Evolutionary conservation across 768 basidiomycete species (phyloP).

Genomic region (Lepiota subincarnata): DNA sequence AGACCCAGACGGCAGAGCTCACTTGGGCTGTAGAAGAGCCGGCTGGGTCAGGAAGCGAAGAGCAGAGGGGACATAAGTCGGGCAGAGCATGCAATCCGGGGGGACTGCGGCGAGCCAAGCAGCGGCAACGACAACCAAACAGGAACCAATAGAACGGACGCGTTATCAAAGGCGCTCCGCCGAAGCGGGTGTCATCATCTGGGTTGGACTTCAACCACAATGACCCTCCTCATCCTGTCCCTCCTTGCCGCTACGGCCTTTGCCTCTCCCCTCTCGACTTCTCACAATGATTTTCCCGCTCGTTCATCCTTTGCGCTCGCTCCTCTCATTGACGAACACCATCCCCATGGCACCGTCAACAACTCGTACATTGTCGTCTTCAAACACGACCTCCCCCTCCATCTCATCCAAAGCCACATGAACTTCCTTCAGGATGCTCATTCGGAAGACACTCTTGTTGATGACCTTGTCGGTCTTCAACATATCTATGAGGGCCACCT

Average conservation of each 20-base stretch:
- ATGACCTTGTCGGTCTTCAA: conserved; percentile 48
- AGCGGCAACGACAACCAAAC: conserved; percentile 22
- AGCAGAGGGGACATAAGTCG: not conserved
- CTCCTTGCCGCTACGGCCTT: conserved; percentile 32
- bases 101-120: conserved; percentile 2
- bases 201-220: conserved; percentile 29
- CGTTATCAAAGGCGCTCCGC: conserved; percentile 21
- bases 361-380: conserved; percentile 95
- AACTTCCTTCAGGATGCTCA: conserved; percentile 70
- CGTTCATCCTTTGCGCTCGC: conserved; percentile 51
- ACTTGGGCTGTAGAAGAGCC: not conserved
- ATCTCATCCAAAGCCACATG: conserved; percentile 69
- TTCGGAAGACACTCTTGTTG: conserved; percentile 46
- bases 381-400: conserved; percentile 59
- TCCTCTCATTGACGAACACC: conserved; percentile 53
- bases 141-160: conserved; percentile 24
- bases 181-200: conserved; percentile 17
- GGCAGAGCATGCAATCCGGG: not conserved
- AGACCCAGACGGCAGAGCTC: too few species aligned
- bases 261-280: conserved; percentile 51
- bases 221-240: conserved; percentile 39
- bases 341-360: conserved; percentile 70
- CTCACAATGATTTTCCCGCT: conserved; percentile 25
- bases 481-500: conserved; percentile 77
- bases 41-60: too few species aligned